These are phyloP conservation scores for Anisodus acutangulus DNA, from an alignment of 257 asterid species.

Conservation along the genomic window DNA sequence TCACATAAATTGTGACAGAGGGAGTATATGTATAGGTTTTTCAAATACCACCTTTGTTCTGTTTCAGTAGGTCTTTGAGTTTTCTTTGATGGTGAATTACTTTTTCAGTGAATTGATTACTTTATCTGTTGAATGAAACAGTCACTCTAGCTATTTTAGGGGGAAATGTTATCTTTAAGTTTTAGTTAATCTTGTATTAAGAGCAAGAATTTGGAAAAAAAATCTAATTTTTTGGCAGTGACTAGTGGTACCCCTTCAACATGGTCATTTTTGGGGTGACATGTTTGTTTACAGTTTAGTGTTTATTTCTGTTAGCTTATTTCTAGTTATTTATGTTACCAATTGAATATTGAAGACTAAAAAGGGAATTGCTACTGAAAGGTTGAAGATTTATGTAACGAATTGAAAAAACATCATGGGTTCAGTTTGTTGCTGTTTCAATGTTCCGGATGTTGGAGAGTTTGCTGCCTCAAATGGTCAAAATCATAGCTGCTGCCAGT, in stretches of 20 bases:
- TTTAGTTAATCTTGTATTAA: not conserved
- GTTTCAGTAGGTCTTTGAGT: not conserved
- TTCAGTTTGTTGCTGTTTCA: conserved; percentile 48
- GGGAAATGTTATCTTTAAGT: not conserved
- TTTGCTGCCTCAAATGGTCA: conserved; percentile 30
- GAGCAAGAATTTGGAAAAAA: not conserved
- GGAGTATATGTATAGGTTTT: no score
- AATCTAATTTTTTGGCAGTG: not conserved
- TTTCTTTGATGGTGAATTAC: not conserved
- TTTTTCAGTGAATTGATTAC: not conserved
- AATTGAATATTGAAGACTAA: not conserved
- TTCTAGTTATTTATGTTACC: no score
- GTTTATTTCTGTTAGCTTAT: not conserved
- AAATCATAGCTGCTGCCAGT: conserved; percentile 29
- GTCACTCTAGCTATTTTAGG: not conserved
- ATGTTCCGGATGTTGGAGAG: conserved; percentile 34
- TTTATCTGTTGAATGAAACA: not conserved
- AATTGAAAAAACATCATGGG: conserved; percentile 51
- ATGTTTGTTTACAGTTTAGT: not conserved
- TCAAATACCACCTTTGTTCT: not conserved
- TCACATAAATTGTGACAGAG: no score
- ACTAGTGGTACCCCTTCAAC: not conserved
- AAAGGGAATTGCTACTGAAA: conserved; percentile 18
- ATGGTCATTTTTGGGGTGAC: not conserved
- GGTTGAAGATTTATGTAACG: conserved; percentile 26